Conservation (phyloP, 139 green algal genomes). For the Chlorella sp. region DNA sequence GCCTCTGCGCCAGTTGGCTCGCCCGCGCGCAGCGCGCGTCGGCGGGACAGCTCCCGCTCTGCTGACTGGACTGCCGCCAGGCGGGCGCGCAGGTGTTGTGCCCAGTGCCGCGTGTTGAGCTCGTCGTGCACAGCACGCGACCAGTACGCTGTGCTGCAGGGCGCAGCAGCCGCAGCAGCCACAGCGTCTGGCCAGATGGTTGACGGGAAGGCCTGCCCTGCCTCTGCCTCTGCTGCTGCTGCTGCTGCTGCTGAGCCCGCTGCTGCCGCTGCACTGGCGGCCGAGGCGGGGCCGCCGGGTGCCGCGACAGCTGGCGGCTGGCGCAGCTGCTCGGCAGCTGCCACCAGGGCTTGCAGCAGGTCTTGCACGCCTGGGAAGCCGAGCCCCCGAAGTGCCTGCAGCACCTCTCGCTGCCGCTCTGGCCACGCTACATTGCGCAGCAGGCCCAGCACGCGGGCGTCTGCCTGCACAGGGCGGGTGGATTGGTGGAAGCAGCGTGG, state of each 20-base stretch:
- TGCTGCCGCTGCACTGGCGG: background rate
- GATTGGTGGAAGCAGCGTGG: too few species aligned
- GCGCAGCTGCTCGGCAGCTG: background rate
- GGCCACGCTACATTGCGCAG: constrained; percentile 1
- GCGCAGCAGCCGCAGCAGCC: background rate
- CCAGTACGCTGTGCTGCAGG: constrained; percentile 18
- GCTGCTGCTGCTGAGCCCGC: too few species aligned
- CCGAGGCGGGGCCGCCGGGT: background rate
- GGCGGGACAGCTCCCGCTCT: background rate
- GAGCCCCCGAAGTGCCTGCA: background rate
- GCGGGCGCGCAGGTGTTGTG: background rate
- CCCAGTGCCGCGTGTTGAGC: constrained; percentile 2
- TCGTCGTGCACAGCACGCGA: background rate
- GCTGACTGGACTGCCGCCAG: background rate
- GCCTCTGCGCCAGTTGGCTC: background rate
- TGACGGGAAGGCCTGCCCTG: background rate
- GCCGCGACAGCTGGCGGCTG: background rate
- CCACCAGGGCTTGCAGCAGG: background rate
- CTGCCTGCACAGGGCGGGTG: background rate
- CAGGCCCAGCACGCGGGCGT: background rate
- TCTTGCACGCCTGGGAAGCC: background rate
- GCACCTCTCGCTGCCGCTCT: background rate
- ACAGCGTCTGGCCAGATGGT: background rate
- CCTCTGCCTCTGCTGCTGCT: background rate
- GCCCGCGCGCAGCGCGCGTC: background rate